Conservation (phyloP, 2,329 filamentous ascomycete species). For the Ceratocystis lukuohia region DNA sequence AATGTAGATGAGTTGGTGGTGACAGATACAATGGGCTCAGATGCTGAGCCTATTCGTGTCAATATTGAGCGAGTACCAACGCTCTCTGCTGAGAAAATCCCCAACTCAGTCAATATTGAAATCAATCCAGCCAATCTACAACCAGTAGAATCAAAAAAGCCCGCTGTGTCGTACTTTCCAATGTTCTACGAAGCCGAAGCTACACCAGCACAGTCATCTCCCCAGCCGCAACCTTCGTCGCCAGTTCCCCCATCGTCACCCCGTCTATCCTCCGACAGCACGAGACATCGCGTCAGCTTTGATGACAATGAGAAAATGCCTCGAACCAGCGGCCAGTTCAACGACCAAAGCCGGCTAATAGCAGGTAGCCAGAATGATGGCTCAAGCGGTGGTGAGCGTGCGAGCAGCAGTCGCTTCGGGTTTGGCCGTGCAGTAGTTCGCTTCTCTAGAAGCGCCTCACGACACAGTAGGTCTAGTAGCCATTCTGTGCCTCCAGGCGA, state of each 20-base stretch:
- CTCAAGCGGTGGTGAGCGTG: background rate
- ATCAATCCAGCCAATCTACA: constrained; percentile 3
- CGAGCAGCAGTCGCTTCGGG: constrained; percentile 8
- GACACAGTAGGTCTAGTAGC: constrained; percentile 19
- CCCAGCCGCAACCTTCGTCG: background rate
- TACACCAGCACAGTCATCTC: background rate
- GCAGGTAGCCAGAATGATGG: constrained; percentile 5
- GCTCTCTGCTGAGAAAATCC: constrained; percentile 12
- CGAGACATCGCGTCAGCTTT: constrained; percentile 8
- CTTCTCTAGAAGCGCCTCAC: constrained; percentile 18
- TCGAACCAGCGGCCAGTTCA: constrained; percentile 10
- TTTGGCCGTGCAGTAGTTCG: constrained; percentile 17
- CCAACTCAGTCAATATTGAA: constrained; percentile 5
- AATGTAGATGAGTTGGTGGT: background rate
- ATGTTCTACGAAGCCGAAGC: constrained; percentile 9
- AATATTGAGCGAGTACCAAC: constrained; percentile 15
- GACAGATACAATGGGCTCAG: background rate
- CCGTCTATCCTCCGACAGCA: constrained; percentile 11
- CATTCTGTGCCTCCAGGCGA: constrained; percentile 10
- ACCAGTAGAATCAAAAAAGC: background rate
- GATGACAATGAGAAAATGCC: constrained; percentile 11
- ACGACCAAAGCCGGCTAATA: background rate
- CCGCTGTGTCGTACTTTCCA: constrained; percentile 10
- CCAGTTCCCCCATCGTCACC: constrained; percentile 5
- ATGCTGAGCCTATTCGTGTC: constrained; percentile 5